Conservation (phyloP, 352 stramenopile genomes). For the Pythium folliculosum region DNA sequence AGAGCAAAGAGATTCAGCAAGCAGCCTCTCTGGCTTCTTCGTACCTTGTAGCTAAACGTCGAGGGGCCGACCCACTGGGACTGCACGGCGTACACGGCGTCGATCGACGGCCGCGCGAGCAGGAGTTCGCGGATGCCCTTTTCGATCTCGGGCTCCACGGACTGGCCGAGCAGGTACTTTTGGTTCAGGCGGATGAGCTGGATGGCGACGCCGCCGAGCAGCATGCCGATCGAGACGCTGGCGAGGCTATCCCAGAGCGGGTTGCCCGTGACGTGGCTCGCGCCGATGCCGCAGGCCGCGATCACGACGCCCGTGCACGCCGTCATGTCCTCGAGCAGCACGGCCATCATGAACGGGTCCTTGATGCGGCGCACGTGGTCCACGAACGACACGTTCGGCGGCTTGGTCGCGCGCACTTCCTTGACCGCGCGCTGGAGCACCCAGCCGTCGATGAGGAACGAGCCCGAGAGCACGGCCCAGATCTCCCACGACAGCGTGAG, state of each 20-base stretch:
- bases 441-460: constrained; percentile 95
- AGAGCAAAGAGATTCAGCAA: no score
- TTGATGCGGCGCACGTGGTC: constrained; percentile 78
- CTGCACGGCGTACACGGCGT: constrained; percentile 95
- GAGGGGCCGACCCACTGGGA: constrained; percentile 97
- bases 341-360: constrained; percentile 96
- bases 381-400: constrained; percentile 65
- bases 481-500: constrained; percentile 86
- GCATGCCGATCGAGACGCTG: constrained; percentile 93
- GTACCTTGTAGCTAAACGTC: constrained; percentile 97
- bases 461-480: constrained; percentile 95
- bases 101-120: constrained; percentile 89
- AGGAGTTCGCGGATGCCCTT: constrained; percentile 76
- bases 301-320: constrained; percentile 97
- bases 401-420: constrained; percentile 82
- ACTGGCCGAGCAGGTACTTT: constrained; percentile 95
- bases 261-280: constrained; percentile 91
- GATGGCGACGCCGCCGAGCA: constrained; percentile 94
- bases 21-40: no score
- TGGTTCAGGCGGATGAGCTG: constrained; percentile 95
- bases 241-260: constrained; percentile 95
- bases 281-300: constrained; percentile 92
- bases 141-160: constrained; percentile 93
- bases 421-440: constrained; percentile 92
- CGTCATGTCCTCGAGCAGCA: constrained; percentile 96